Evolutionary conservation across 257 asterid species (phyloP).

Genomic region (Nicotiana benthamiana): DNA sequence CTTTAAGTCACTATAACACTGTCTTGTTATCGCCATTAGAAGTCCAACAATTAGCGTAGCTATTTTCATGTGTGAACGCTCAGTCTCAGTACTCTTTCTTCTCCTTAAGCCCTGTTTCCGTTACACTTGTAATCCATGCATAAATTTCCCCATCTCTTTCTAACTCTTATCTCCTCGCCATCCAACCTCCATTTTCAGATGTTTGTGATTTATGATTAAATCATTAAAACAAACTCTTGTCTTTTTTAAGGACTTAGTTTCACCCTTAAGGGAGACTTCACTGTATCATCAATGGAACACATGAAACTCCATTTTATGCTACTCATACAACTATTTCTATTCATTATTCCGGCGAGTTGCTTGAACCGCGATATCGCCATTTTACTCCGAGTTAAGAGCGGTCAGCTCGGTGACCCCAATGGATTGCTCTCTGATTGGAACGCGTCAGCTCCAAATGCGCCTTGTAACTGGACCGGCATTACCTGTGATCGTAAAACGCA

Average conservation of each 20-base stretch:
- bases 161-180: slow-evolving; percentile 2
- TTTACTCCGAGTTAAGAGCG: slow-evolving; percentile 47
- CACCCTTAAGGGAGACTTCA: background rate
- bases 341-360: slow-evolving; percentile 23
- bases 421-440: slow-evolving; percentile 46
- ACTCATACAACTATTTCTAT: slow-evolving; percentile 15
- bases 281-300: slow-evolving; percentile 12
- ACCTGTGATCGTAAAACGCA: slow-evolving; percentile 27
- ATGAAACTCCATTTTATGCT: slow-evolving; percentile 2
- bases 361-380: slow-evolving; percentile 46
- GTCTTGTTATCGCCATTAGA: slow-evolving; percentile 4
- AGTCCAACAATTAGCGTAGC: background rate
- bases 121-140: slow-evolving; percentile 10
- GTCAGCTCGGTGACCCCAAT: slow-evolving; percentile 41
- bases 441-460: slow-evolving; percentile 28
- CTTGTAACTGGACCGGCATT: slow-evolving; percentile 75
- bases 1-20: background rate
- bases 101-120: background rate
- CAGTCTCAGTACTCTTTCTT: background rate
- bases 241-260: background rate
- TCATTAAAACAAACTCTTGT: background rate
- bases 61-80: background rate
- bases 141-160: background rate
- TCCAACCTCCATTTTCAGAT: slow-evolving; percentile 6
- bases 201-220: background rate